Base-by-base conservation (phyloP, 176 grass and related monocot species). In the Themeda triandra region DNA sequence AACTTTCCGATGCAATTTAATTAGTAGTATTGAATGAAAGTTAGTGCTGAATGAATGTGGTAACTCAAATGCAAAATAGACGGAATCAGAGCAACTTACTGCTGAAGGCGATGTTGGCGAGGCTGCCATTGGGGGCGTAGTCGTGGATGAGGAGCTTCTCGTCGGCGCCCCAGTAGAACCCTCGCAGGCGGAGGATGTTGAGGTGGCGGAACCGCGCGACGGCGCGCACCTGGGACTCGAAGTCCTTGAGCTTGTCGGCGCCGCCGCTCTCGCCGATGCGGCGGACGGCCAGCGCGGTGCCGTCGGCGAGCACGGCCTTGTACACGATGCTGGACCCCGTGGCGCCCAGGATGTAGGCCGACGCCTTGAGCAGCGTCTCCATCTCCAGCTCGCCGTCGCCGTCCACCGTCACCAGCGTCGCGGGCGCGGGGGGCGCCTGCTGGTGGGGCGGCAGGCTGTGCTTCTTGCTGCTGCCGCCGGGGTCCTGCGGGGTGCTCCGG, bases 61-160 rank as follows among this genome's bases (percentile, higher is more conserved):
- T 15, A 46, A n/a, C 21, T 2, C 36, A 2, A 19, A n/a, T n/a
- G n/a, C n/a, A n/a, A n/a, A n/a, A n/a, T n/a, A n/a, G n/a, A n/a
- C n/a, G n/a, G n/a, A n/a, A n/a, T n/a, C n/a, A 6, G 5, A 35
- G 25, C 21, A 27, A 72, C 91, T 91, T 94, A 99, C 97, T 85
- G 75, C 77, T 96, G 88, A 99, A 96, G 0, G 97, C 86, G 71
- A 99, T 80, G 79, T 96, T 96, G 87, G 92, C 97, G 58, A 99
- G 92, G 89, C 93, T 99, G 88, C 97, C 97, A 68, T 99, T 96
- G 83, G 89, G 72, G 54, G 92, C 97, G 75, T 92, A 96, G 56
- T 99, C 97, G 18, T 99, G 97, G 87, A 99, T 99, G 69, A 99
- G 86, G 63, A 99, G 89, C 87, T 99, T 99, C 90, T 99, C 97